Percentiles rank a stretch among this genome's conserved stretches.
Conservation (phyloP, 208 protist genomes). For the Phytomonas francai region DNA sequence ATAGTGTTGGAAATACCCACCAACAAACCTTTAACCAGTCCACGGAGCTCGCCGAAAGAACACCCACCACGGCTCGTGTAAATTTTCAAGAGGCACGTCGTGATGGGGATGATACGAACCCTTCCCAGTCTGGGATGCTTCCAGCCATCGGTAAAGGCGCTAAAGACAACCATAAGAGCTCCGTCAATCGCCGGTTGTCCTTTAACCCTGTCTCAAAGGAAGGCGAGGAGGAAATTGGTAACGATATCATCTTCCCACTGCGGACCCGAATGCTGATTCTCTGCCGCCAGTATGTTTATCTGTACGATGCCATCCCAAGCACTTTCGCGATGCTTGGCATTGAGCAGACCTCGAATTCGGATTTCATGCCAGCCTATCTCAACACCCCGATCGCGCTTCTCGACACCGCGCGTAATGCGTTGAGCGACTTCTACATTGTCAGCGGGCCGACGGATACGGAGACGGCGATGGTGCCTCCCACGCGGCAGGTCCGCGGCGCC, state of each 20-base stretch:
- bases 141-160: too few species aligned
- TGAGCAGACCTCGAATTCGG: slow-evolving; percentile 14
- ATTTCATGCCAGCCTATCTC: slow-evolving; percentile 6
- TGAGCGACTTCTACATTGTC: slow-evolving; percentile 21
- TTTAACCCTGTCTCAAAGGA: too few species aligned
- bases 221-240: slow-evolving; percentile 1
- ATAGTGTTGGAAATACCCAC: too few species aligned
- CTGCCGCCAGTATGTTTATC: slow-evolving; percentile 36
- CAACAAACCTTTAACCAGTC: too few species aligned
- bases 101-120: too few species aligned
- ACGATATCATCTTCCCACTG: slow-evolving; percentile 33
- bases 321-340: slow-evolving; percentile 26
- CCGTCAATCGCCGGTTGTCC: too few species aligned
- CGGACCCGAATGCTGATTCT: slow-evolving; percentile 38
- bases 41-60: too few species aligned
- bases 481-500: slow-evolving; percentile 14
- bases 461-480: slow-evolving; percentile 21
- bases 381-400: slow-evolving; percentile 40
- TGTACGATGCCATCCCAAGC: slow-evolving; percentile 44
- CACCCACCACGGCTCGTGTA: too few species aligned
- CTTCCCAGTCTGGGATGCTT: too few species aligned
- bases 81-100: too few species aligned
- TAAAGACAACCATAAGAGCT: too few species aligned
- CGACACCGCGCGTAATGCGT: slow-evolving; percentile 9
- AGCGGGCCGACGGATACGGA: slow-evolving; percentile 32